Conservation (phyloP, 495 filamentous ascomycete genomes). For the Cenococcum geophilum region DNA sequence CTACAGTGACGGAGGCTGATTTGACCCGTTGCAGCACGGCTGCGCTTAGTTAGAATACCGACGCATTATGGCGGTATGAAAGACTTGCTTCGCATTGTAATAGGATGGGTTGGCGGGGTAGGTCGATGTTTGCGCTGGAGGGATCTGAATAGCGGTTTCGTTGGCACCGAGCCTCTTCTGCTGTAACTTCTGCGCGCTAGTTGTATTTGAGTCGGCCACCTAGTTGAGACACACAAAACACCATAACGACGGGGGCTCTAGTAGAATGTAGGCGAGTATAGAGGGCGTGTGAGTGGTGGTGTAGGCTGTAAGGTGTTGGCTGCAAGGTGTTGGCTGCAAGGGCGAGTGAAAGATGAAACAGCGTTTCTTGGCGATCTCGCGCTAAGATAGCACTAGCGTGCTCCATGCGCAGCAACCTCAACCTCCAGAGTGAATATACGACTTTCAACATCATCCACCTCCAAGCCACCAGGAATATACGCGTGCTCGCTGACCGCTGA, state of each 20-base stretch:
- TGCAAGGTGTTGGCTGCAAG: not conserved
- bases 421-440: not conserved
- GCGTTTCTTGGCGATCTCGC: not conserved
- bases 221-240: not conserved
- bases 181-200: not conserved
- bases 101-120: not conserved
- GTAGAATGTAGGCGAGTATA: no score
- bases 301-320: not conserved
- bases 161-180: not conserved
- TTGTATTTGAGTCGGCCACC: not conserved
- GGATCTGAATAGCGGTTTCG: not conserved
- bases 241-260: not conserved
- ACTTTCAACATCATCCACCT: slow-evolving; percentile 1
- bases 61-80: not conserved
- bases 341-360: not conserved
- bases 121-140: not conserved
- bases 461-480: slow-evolving; percentile 1
- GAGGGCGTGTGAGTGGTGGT: not conserved
- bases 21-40: slow-evolving; percentile 92
- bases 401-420: not conserved
- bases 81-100: slow-evolving; percentile 1
- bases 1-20: slow-evolving; percentile 97
- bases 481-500: slow-evolving; percentile 8
- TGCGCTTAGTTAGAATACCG: slow-evolving; percentile 36
- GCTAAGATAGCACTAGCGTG: not conserved